Evolutionary conservation across 2,329 filamentous ascomycete species (phyloP), one percentile per base, ranked within the genome.

Genomic region (Pestalotiopsis sp.): DNA sequence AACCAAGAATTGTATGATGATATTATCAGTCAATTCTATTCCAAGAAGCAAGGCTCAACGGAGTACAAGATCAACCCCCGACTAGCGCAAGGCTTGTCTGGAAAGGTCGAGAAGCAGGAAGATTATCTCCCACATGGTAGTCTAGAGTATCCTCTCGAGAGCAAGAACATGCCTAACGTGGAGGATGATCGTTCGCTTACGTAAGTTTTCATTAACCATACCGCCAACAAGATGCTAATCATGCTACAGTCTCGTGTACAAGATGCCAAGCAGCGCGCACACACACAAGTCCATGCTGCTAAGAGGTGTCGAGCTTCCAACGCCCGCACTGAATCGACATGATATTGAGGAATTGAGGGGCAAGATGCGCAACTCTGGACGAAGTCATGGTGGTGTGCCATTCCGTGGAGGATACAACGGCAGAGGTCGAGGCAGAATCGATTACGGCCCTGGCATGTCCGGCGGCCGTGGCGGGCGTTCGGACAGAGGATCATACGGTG

Each of bases 231-330:
- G 17, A 60, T 14, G 68, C 80, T 83, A 77, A 82, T 72, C 13
- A 59, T 36, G 5, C 66, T 17, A 55, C 72, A 97, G 93, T 76
- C 94, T 98, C 12, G 85, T 93, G 76, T 99, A 97, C 77, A 90
- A 94, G 59, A 92, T 98, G 81, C 95, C 95, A 0, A 85, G 87
- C 55, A 89, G 89, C 20, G 85, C 84, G 11, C 88, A 93, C 74
- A 84, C 89, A 4, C 96, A 99, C 82, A 98, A 98, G 78, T 98
- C 95, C 5, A 97, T 97, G 92, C 87, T 99, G 14, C 86, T 99
- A 45, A 91, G 94, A 2, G 96, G 96, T 13, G 90, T 95, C 52
- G 90, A 91, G 74, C 86, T 95, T 68, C 89, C 92, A 4, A 82
- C 86, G 2, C 89, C 93, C 1, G 91, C 90, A 11, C 87, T 99